Base-by-base conservation (phyloP, 2,329 filamentous ascomycete genomes). In the Colletotrichum sp. region DNA sequence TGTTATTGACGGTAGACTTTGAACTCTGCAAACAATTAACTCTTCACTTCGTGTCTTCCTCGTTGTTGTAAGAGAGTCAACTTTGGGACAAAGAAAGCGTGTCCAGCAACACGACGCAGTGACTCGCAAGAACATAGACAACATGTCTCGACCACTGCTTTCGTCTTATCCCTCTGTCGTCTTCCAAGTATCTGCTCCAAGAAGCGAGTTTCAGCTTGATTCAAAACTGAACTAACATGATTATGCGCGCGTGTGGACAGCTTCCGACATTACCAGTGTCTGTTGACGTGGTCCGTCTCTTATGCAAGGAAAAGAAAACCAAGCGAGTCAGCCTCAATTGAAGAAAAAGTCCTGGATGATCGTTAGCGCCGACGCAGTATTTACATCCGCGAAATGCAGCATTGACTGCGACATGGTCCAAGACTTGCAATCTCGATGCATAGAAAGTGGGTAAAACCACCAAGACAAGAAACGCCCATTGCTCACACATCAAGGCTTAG, bases 71-170 rank as follows among this genome's bases (percentile, higher is more conserved):
- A 34, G 32, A 38, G 36, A 38, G 16, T 38, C 5, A 38, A 8
- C 16, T 38, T 18, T 5, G 15, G 36, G 15, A 38, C 8, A 16
- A 2, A 38, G 36, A 16, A 38, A 0, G 38, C 38, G 16, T 43
- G 16, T 2, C 38, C 38, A 43, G 16, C 38, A 43, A 43, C 38
- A n/a, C 18, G 18, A 21, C 43, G 0, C 43, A 6, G 43, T 3
- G 4, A 13, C n/a, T 48, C 18, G 6, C 7, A 48, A 48, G 2
- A 21, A 48, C 9, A 12, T 48, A 6, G 18, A 48, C n/a, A 48
- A 1, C 1, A 12, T 21, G 43, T 2, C 43, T 48, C 18, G 1
- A 21, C 10, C 4, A 2, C 18, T 1, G 18, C 43, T 2, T 48
- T 13, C 10, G 18, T 48, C 43, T 48, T 6, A 3, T 0, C 43